Base-by-base conservation (phyloP, 495 filamentous ascomycete genomes). In the Aspergillus nidulans region DNA sequence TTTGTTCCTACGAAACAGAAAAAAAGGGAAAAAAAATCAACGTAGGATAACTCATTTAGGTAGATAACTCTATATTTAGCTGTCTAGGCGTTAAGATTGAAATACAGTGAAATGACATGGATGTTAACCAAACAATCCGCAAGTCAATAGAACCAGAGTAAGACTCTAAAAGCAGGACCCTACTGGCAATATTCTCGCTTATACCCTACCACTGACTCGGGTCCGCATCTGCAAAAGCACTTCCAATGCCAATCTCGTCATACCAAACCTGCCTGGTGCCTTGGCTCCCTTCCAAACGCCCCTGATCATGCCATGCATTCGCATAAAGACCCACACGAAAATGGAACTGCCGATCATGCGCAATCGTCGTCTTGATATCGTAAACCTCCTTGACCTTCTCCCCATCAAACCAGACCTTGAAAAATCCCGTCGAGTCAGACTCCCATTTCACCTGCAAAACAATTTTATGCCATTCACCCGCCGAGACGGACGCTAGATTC, bases 261-360 rank as follows among this genome's bases (percentile, higher is more conserved):
- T 72, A 80, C 76, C 79, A 83, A 15, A 81, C 63, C 58, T 78
- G 69, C 4, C 79, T 60, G 6, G 74, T 77, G 0, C 67, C 66
- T 68, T 82, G 79, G 2, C 62, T 73, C 0, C 79, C 79, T 54
- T 69, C 56, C 55, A 73, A 67, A 15, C 62, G 57, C 1, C 49
- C 55, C 49, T 77, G 65, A 51, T 81, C 80, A 52, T 81, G 69
- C 80, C 80, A 83, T 6, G 70, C 72, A 60, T 81, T 83, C 0
- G 80, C 80, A 62, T 82, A 83, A 8, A 81, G 65, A 1, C 79
- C 80, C 38, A 77, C 76, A 4, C 77, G 68, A 64, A 79, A 82
- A 66, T 81, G 72, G 61, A 82, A 81, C 21, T 57, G 57, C 6
- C 65, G 64, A 19, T 68, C 65, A 54, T 80, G 77, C 6, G 68